phyloP scores from a whole-genome alignment of 768 basidiomycete genomes.

The Pisolithus albus region DNA sequence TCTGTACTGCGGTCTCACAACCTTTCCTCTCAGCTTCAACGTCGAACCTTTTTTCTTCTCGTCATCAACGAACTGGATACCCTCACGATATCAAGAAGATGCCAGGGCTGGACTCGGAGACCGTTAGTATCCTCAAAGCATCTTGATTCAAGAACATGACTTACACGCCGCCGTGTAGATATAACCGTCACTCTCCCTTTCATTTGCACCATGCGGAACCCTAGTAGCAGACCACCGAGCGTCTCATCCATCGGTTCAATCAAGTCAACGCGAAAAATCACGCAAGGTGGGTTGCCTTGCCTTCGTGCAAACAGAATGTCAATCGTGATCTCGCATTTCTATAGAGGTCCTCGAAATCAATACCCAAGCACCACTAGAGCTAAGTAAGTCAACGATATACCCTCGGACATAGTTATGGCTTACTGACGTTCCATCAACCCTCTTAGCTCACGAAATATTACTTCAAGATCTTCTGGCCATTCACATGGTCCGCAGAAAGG shows the following conservation, averaged over 20 bases:
- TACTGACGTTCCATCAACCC: not conserved
- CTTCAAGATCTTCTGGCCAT: conserved; percentile 40
- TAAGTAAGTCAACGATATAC: conserved; percentile 11
- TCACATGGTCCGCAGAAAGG: conserved; percentile 36
- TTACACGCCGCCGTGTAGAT: conserved; percentile 22
- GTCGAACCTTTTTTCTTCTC: conserved; percentile 42
- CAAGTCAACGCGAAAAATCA: not conserved
- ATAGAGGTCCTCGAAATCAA: conserved; percentile 21
- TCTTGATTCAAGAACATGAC: not conserved
- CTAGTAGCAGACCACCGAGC: conserved; percentile 17
- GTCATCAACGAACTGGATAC: conserved; percentile 37
- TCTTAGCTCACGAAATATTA: conserved; percentile 4
- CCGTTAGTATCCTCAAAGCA: conserved; percentile 26
- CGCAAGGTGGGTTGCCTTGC: not conserved
- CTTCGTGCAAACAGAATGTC: not conserved
- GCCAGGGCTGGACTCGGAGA: conserved; percentile 23
- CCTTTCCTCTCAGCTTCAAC: conserved; percentile 25
- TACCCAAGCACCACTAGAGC: conserved; percentile 28
- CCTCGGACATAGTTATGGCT: not conserved
- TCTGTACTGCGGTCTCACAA: not conserved
- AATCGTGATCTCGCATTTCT: not conserved
- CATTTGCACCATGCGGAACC: conserved; percentile 34
- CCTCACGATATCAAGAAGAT: conserved; percentile 36
- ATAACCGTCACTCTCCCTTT: conserved; percentile 39
- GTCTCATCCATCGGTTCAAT: not conserved